Percentiles rank a stretch among this genome's conserved stretches.
Conservation (phyloP, 495 filamentous ascomycete species). For the Collariella sp. region DNA sequence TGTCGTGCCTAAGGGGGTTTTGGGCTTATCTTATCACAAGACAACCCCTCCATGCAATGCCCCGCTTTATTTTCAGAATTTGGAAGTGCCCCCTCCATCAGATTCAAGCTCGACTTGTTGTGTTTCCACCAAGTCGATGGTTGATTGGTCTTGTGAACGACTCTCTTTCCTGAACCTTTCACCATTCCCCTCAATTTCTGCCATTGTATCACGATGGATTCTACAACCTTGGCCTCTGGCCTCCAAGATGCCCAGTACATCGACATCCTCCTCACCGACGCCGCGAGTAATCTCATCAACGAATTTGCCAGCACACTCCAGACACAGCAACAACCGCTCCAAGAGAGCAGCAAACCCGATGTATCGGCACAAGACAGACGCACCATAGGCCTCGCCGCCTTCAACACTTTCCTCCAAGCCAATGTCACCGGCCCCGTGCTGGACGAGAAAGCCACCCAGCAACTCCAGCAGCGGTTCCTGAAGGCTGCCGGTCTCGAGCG, state of each 20-base stretch:
- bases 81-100: constrained; percentile 18
- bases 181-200: neutral
- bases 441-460: constrained; percentile 25
- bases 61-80: constrained; percentile 24
- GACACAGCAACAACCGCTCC: constrained; percentile 16
- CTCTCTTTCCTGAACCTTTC: neutral
- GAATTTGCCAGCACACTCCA: constrained; percentile 3
- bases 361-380: constrained; percentile 16
- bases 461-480: constrained; percentile 23
- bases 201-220: neutral
- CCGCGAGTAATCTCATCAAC: constrained; percentile 13
- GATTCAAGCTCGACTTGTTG: neutral
- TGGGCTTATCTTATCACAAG: constrained; percentile 20
- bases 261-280: constrained; percentile 15
- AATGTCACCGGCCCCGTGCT: constrained; percentile 89
- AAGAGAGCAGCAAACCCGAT: neutral
- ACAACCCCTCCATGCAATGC: constrained; percentile 10
- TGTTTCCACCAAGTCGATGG: neutral
- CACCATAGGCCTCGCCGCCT: constrained; percentile 57
- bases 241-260: constrained; percentile 18
- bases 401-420: constrained; percentile 79
- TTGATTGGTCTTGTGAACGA: neutral
- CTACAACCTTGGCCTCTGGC: neutral
- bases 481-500: neutral
- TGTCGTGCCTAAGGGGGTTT: neutral